These are phyloP conservation scores for Boletus barrowsii DNA, from an alignment of 768 basidiomycete genomes.

Conservation along the genomic window DNA sequence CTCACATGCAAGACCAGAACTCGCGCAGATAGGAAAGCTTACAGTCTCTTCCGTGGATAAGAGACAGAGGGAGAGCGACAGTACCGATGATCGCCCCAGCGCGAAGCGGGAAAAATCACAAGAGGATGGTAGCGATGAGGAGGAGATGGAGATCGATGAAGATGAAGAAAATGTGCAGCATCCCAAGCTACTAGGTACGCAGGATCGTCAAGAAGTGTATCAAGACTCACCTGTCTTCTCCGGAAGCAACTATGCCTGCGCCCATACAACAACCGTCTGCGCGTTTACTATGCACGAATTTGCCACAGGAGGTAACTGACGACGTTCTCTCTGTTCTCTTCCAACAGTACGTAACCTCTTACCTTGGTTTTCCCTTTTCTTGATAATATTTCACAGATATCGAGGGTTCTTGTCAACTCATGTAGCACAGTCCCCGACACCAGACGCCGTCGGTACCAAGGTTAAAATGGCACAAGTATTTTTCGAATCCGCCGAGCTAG, in stretches of 20 bases:
- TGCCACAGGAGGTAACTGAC: conserved; percentile 88
- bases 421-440: conserved; percentile 65
- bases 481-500: conserved; percentile 74
- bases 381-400: conserved; percentile 50
- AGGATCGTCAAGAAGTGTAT: conserved; percentile 9
- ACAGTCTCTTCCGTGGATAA: conserved; percentile 48
- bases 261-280: conserved; percentile 54
- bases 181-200: conserved; percentile 47
- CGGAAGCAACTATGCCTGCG: conserved; percentile 41
- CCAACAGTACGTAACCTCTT: conserved; percentile 69
- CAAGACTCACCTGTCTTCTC: conserved; percentile 16
- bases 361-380: neutral
- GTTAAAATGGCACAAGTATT: conserved; percentile 79
- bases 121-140: conserved; percentile 65
- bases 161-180: conserved; percentile 62
- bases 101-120: conserved; percentile 70
- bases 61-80: conserved; percentile 63
- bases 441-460: conserved; percentile 59
- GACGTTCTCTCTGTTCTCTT: conserved; percentile 85
- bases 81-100: conserved; percentile 49
- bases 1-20: conserved; percentile 51
- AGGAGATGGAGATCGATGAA: conserved; percentile 94
- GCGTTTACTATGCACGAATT: conserved; percentile 74
- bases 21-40: conserved; percentile 38
- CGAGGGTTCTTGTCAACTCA: conserved; percentile 75